A percentile compares a stretch with the other conserved stretches of the same genome.
Evolutionary conservation across 164 flowering plant genomes (phyloP).

Genomic region (Umbilicus rupestris): DNA sequence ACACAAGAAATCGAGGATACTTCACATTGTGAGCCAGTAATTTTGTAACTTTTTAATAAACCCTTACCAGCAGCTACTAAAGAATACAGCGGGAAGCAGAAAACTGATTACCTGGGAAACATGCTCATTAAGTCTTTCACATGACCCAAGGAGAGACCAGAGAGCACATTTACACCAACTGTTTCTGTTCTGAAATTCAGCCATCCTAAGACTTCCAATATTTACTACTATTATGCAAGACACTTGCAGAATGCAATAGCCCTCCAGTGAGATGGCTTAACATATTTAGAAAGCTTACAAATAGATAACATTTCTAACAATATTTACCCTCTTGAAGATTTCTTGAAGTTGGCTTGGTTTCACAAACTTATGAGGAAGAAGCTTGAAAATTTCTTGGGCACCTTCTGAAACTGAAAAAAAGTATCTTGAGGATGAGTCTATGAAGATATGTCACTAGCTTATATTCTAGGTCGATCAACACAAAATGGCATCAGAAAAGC

Average conservation of each 20-base stretch:
- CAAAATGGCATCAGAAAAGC: constrained; percentile 26
- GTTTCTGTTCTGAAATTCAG: too few species aligned
- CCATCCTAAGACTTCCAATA: too few species aligned
- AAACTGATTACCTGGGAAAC: constrained; percentile 57
- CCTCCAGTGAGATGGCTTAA: background rate
- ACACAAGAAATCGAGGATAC: constrained; percentile 1
- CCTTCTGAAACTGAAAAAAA: too few species aligned
- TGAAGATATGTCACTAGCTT: constrained; percentile 16
- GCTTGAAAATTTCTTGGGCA: too few species aligned
- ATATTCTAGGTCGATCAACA: too few species aligned
- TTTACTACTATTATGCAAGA: too few species aligned
- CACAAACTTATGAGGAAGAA: too few species aligned
- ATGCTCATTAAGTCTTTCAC: too few species aligned
- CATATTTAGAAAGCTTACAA: background rate
- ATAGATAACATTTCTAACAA: background rate
- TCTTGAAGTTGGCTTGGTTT: too few species aligned
- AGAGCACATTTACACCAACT: too few species aligned
- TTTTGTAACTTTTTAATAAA: background rate
- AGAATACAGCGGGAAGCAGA: background rate
- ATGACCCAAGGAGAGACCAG: too few species aligned
- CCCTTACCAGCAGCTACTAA: background rate
- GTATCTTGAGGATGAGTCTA: background rate
- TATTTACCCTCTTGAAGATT: constrained; percentile 40
- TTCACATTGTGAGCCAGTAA: background rate
- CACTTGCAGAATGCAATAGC: too few species aligned